These are phyloP conservation scores for Metarhizium sp. DNA, from an alignment of 2,329 filamentous ascomycete species.

Conservation along the genomic window DNA sequence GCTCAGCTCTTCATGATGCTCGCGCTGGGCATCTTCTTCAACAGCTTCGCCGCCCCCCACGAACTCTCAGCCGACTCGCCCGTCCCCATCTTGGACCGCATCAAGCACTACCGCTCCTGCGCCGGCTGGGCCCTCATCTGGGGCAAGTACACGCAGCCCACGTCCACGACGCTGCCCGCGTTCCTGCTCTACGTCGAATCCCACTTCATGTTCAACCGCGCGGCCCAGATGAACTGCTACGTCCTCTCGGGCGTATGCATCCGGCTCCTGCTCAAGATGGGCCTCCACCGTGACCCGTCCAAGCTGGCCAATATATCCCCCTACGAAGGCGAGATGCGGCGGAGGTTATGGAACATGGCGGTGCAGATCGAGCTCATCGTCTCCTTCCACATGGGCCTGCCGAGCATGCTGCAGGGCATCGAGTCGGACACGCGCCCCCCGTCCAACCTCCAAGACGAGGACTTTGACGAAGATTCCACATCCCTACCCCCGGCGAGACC, in stretches of 20 bases:
- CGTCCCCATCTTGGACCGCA: slow-evolving; percentile 31
- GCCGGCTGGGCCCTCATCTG: slow-evolving; percentile 42
- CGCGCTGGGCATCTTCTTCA: slow-evolving; percentile 34
- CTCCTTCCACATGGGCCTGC: slow-evolving; percentile 59
- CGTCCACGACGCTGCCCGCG: slow-evolving; percentile 37
- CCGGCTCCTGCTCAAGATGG: slow-evolving; percentile 48
- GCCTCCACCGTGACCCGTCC: slow-evolving; percentile 46
- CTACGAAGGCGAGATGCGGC: slow-evolving; percentile 45
- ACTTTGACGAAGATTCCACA: slow-evolving; percentile 47
- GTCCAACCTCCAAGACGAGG: slow-evolving; percentile 54
- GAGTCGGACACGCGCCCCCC: slow-evolving; percentile 55
- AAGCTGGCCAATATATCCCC: slow-evolving; percentile 39
- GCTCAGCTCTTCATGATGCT: slow-evolving; percentile 41
- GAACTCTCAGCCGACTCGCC: slow-evolving; percentile 33
- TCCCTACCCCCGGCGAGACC: slow-evolving; percentile 49
- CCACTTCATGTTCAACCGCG: slow-evolving; percentile 41
- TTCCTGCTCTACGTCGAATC: slow-evolving; percentile 43
- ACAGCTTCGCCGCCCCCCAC: slow-evolving; percentile 31
- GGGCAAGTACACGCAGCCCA: slow-evolving; percentile 41
- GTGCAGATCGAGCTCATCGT: slow-evolving; percentile 54
- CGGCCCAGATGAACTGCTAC: slow-evolving; percentile 43
- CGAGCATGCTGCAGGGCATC: slow-evolving; percentile 53
- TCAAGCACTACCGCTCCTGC: slow-evolving; percentile 37
- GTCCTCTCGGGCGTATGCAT: slow-evolving; percentile 40
- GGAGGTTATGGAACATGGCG: slow-evolving; percentile 21